Base-by-base conservation (phyloP, 2,329 filamentous ascomycete genomes). In the Hypoxylon sp. region DNA sequence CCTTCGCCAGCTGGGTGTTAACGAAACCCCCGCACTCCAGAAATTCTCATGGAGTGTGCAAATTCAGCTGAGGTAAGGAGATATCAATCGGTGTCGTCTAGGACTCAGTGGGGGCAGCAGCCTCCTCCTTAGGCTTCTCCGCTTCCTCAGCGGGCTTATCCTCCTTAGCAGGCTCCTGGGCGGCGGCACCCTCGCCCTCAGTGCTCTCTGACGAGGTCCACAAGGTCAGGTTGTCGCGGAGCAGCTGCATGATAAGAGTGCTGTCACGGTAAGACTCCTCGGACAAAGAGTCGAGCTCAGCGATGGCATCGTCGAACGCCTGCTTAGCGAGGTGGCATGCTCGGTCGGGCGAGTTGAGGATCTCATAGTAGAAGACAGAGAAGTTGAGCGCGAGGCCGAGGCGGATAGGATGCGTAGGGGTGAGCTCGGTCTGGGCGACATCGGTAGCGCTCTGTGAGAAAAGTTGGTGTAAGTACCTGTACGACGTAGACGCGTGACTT, bases 281-380 rank as follows among this genome's bases (percentile, higher is more conserved):
- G 68, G 94, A 97, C 73, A 98, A 88, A 56, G 94, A 97, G 87
- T 98, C 95, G 77, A 98, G 94, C 90, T 98, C 94, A 80, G 95
- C 95, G 82, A 98, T 98, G 79, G 95, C 95, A 83, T 98, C 95
- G 82, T 98, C 95, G 80, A 98, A 98, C 55, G 96, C 95, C 88
- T 98, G 95, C 91, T 98, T 98, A 84, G 95, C 95, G 75, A 98
- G 91, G 82, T 98, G 95, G 90, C 95, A 98, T 80, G 95, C 95
- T 81, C 93, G 94, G 84, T 98, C 94, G 79, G 94, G 95, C 37
- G 94, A 97, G 91, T 98, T 98, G 81, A 98, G 88, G 82, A 98
- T 98, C 89, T 98, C 96, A 85, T 98, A 97, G 90, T 97, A 97
- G 88, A 98, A 98, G 79, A 98, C 95, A 73, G 94, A 98, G 90